A percentile compares a stretch with the other conserved stretches of the same genome.
phyloP scores from a whole-genome alignment of 225 moss, liverwort and hornwort species.

The Neckera pumila region DNA sequence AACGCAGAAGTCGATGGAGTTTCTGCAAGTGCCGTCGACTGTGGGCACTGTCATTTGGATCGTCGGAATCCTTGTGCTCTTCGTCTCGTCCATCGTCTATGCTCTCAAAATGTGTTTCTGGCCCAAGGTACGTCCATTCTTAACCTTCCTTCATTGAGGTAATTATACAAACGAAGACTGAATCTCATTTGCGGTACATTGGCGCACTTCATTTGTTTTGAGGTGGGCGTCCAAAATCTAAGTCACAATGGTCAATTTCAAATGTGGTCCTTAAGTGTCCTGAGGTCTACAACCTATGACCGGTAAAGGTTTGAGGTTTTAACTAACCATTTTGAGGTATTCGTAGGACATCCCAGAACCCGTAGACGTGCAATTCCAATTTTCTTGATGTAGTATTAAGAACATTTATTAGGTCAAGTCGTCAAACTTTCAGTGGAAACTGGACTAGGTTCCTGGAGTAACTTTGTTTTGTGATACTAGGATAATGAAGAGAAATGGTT shows the following conservation, averaged over 20 bases:
- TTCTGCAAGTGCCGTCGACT: slow-evolving; percentile 7
- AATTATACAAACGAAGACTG: too few species aligned
- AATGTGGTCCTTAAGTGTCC: too few species aligned
- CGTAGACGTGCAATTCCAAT: neutral
- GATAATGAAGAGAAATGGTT: neutral
- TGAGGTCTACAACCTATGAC: neutral
- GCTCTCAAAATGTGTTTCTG: slow-evolving; percentile 19
- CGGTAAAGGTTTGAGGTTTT: neutral
- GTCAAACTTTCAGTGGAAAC: neutral
- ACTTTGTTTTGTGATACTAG: neutral
- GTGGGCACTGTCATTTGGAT: slow-evolving; percentile 29
- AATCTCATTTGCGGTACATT: neutral
- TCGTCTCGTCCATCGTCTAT: slow-evolving; percentile 12
- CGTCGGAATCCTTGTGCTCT: slow-evolving; percentile 16
- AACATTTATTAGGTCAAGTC: neutral
- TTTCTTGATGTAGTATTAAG: neutral
- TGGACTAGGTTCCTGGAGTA: neutral
- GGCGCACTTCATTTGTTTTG: neutral
- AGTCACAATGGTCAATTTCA: neutral
- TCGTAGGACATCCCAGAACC: neutral
- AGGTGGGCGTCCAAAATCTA: neutral
- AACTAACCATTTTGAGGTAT: neutral
- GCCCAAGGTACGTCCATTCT: slow-evolving; percentile 14
- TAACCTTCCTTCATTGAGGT: neutral
- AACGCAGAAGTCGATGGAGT: slow-evolving; percentile 5